phyloP scores from a whole-genome alignment of 192 early-diverging fungal species.

The Anaeromyces robustus region DNA sequence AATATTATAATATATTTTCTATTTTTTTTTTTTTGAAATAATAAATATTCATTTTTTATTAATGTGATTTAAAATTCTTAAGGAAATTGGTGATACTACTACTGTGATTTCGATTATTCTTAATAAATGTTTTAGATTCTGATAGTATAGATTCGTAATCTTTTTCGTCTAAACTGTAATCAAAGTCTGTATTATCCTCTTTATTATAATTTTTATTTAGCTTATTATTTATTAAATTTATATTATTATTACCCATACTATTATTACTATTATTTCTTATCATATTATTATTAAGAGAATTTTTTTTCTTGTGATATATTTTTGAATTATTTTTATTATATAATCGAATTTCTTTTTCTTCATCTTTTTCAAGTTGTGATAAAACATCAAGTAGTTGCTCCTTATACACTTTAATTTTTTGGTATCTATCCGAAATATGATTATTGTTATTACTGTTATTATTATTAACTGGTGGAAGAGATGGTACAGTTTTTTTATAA shows the following conservation, averaged over 20 bases:
- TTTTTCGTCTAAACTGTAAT: background rate
- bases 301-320: background rate
- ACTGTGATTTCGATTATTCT: background rate
- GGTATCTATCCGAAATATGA: background rate
- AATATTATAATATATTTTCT: too few relatives aligned
- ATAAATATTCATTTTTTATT: background rate
- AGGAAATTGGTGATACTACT: background rate
- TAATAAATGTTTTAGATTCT: background rate
- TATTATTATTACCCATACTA: too few relatives aligned
- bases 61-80: background rate
- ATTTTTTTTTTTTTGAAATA: too few relatives aligned
- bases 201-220: background rate
- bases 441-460: background rate
- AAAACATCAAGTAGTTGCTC: background rate
- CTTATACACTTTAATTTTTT: background rate
- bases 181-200: background rate
- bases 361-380: background rate
- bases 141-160: background rate
- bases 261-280: background rate
- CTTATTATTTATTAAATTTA: background rate
- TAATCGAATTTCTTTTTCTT: background rate
- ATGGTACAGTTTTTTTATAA: background rate
- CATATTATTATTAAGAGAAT: background rate
- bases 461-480: too few relatives aligned
- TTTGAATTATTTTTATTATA: background rate